Evolutionary conservation across 1,284 basidiomycete species (phyloP).

Genomic region (Singerocomus rubriflavus): DNA sequence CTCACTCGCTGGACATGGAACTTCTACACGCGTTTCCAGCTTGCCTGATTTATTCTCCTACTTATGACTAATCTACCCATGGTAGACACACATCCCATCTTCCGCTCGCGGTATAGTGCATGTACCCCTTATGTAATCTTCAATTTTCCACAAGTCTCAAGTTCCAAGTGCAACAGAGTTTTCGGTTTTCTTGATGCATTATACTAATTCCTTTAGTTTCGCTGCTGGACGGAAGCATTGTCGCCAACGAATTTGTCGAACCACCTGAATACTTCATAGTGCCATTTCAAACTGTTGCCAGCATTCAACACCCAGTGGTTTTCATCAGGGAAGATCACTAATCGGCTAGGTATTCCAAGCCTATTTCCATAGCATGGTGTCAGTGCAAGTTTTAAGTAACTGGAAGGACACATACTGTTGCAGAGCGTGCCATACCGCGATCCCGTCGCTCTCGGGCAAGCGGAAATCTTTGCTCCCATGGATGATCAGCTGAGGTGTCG

Average conservation of each 20-base stretch:
- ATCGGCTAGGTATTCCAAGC: conserved; percentile 71
- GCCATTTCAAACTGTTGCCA: conserved; percentile 81
- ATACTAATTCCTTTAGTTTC: conserved; percentile 13
- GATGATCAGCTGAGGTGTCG: conserved; percentile 79
- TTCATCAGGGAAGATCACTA: conserved; percentile 90
- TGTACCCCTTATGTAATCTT: conserved; percentile 10
- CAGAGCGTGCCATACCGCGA: conserved; percentile 77
- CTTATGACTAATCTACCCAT: conserved; percentile 9
- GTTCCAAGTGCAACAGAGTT: background rate
- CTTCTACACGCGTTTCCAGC: background rate
- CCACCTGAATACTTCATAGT: conserved; percentile 88
- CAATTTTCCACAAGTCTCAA: background rate
- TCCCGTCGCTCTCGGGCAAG: conserved; percentile 78
- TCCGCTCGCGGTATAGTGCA: conserved; percentile 1
- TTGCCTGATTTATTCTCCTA: conserved; percentile 15
- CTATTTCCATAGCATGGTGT: conserved; percentile 37
- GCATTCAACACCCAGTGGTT: conserved; percentile 88
- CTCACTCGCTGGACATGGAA: background rate
- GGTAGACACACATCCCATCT: conserved; percentile 8
- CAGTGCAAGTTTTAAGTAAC: background rate
- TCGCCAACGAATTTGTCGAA: conserved; percentile 70
- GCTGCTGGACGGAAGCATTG: conserved; percentile 4
- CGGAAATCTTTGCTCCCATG: conserved; percentile 88
- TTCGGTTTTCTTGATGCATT: background rate
- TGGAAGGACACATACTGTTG: conserved; percentile 58